Percentiles rank a stretch among this genome's conserved stretches.
Conservation (phyloP, 1,139 yeast genomes). For the Hemisphaericaspora subhashii region DNA sequence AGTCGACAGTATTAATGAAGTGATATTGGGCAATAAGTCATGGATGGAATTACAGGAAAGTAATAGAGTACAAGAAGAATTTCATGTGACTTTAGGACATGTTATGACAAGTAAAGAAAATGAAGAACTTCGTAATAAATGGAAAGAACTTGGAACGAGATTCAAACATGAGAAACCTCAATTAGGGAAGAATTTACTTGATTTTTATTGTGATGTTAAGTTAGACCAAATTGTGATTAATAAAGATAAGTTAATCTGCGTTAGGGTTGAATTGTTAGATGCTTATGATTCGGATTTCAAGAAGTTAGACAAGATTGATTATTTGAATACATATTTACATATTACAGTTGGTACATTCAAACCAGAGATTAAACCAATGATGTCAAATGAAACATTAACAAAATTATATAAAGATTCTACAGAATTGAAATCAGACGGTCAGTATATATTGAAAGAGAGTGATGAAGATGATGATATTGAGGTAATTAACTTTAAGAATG, state of each 20-base stretch:
- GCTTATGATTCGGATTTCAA: slow-evolving; percentile 23
- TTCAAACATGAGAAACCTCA: too few relatives aligned
- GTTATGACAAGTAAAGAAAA: slow-evolving; percentile 25
- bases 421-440: slow-evolving; percentile 11
- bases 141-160: slow-evolving; percentile 21
- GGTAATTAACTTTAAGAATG: slow-evolving; percentile 17
- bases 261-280: slow-evolving; percentile 45
- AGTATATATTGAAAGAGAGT: slow-evolving; percentile 7
- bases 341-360: slow-evolving; percentile 71
- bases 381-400: slow-evolving; percentile 29
- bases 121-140: slow-evolving; percentile 22
- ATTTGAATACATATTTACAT: slow-evolving; percentile 57
- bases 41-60: slow-evolving; percentile 31
- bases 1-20: slow-evolving; percentile 9
- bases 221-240: slow-evolving; percentile 49
- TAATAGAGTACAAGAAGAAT: slow-evolving; percentile 51
- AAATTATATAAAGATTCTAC: slow-evolving; percentile 12
- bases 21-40: slow-evolving; percentile 16
- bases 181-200: slow-evolving; percentile 14
- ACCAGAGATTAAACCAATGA: slow-evolving; percentile 46
- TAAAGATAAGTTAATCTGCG: slow-evolving; percentile 53
- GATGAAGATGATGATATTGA: slow-evolving; percentile 9
- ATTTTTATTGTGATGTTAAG: slow-evolving; percentile 36
- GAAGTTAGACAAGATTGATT: slow-evolving; percentile 22
- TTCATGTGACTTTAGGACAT: slow-evolving; percentile 84